These are phyloP conservation scores for Paramecium sexaurelia DNA, from an alignment of 73 alveolate species.

Conservation along the genomic window DNA sequence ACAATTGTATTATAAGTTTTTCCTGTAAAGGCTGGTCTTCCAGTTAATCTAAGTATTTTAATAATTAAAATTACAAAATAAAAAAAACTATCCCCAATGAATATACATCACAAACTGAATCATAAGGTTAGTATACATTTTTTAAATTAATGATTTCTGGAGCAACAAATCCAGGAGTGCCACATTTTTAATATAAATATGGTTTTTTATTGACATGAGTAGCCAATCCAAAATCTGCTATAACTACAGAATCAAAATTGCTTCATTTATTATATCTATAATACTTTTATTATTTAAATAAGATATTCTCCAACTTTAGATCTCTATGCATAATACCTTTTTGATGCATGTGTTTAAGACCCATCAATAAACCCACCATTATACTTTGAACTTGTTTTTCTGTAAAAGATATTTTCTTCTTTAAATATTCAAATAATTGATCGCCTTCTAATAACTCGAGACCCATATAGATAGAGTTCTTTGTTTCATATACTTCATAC, in stretches of 20 bases:
- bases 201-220: constrained; percentile 45
- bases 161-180: constrained; percentile 72
- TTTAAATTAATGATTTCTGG: constrained; percentile 67
- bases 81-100: constrained; percentile 62
- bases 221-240: constrained; percentile 74
- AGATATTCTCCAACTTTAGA: constrained; percentile 38
- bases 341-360: constrained; percentile 49
- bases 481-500: constrained; percentile 69
- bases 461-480: constrained; percentile 61
- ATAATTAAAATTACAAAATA: constrained; percentile 19
- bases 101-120: constrained; percentile 65
- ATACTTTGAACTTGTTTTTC: constrained; percentile 13
- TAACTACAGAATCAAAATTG: constrained; percentile 29
- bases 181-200: constrained; percentile 61
- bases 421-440: constrained; percentile 53
- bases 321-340: constrained; percentile 63
- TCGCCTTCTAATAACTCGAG: constrained; percentile 62
- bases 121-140: constrained; percentile 55
- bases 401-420: constrained; percentile 42
- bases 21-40: constrained; percentile 86
- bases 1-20: constrained; percentile 78
- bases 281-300: constrained; percentile 42
- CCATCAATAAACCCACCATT: constrained; percentile 15
- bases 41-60: constrained; percentile 67
- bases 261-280: neutral